These are phyloP conservation scores for Paecilomyces niveus DNA, from an alignment of 2,329 filamentous ascomycete species.

Conservation along the genomic window DNA sequence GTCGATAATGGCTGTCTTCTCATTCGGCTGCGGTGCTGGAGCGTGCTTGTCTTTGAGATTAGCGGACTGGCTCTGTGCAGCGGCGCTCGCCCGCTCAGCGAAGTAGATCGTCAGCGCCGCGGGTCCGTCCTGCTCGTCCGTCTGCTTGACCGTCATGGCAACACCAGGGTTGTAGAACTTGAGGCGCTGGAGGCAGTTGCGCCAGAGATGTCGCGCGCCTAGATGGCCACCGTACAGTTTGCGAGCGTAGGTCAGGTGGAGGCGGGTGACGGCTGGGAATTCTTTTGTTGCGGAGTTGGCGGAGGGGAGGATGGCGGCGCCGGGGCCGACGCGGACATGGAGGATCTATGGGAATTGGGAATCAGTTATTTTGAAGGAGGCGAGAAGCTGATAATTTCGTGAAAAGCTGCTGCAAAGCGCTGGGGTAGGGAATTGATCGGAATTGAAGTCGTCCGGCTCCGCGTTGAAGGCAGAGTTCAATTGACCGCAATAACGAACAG, in stretches of 20 bases:
- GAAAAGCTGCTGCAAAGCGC: background rate
- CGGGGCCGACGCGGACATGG: constrained; percentile 69
- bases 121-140: constrained; percentile 42
- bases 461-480: background rate
- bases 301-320: constrained; percentile 68
- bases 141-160: constrained; percentile 74
- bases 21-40: constrained; percentile 20
- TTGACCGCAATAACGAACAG: background rate
- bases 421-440: background rate
- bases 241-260: constrained; percentile 38
- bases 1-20: constrained; percentile 30
- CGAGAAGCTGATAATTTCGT: background rate
- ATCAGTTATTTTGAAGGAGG: background rate
- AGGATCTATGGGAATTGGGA: constrained; percentile 52
- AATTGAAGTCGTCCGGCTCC: background rate
- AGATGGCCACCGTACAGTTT: constrained; percentile 34
- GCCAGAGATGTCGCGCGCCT: constrained; percentile 76
- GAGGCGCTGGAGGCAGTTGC: constrained; percentile 69
- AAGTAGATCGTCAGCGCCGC: constrained; percentile 38
- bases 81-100: constrained; percentile 22
- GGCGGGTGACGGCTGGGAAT: constrained; percentile 32
- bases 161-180: constrained; percentile 91
- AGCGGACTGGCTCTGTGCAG: constrained; percentile 16
- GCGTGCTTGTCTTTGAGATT: constrained; percentile 26
- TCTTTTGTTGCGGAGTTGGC: constrained; percentile 21